Percentiles rank a stretch among this genome's conserved stretches.
These are phyloP conservation scores for Cordyceps tenuipes DNA, from an alignment of 2,329 filamentous ascomycete species.

Conservation along the genomic window DNA sequence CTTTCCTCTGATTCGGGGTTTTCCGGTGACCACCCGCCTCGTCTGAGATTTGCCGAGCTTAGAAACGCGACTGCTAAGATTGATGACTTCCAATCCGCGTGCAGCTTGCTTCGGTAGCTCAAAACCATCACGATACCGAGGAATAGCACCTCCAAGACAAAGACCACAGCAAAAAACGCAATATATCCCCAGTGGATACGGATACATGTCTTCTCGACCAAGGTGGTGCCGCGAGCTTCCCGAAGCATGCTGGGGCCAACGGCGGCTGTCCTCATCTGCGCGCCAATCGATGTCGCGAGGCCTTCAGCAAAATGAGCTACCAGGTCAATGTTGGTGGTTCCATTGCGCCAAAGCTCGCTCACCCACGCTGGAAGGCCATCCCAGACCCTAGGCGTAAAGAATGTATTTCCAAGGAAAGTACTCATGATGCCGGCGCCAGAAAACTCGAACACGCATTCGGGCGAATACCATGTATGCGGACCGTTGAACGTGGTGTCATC, in stretches of 20 bases:
- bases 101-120: neutral
- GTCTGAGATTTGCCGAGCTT: neutral
- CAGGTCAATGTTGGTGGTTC: neutral
- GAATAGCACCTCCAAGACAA: neutral
- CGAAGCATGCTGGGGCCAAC: neutral
- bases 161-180: neutral
- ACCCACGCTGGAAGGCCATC: neutral
- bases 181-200: constrained; percentile 2
- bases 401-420: neutral
- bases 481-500: too few relatives aligned
- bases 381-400: neutral
- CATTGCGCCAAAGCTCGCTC: neutral
- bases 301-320: neutral
- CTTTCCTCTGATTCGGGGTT: neutral
- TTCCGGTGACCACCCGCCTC: neutral
- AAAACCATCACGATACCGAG: neutral
- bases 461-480: neutral
- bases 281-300: neutral
- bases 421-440: neutral
- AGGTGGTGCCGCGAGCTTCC: neutral
- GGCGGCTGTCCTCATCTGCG: neutral
- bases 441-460: constrained; percentile 2
- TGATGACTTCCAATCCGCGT: constrained; percentile 5
- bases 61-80: constrained; percentile 1
- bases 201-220: neutral